Evolutionary conservation across 2,329 filamentous ascomycete species (phyloP).

Genomic region (Fusarium citri): DNA sequence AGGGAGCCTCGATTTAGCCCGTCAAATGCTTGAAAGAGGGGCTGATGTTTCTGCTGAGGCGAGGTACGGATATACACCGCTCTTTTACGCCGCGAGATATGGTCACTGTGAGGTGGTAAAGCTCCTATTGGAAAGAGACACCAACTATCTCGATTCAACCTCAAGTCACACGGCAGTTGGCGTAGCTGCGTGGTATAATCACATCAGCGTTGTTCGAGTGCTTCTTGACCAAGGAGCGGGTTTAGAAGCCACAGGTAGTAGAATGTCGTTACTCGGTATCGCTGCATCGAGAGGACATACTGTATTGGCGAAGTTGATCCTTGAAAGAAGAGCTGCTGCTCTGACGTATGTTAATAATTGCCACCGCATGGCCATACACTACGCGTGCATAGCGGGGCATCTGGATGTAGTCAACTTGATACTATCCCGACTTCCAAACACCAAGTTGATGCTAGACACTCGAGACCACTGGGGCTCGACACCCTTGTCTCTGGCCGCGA

Average conservation of each 20-base stretch:
- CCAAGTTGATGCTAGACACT: neutral
- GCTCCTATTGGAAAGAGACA: neutral
- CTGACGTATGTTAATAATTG: neutral
- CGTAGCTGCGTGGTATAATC: neutral
- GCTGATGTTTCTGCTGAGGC: fast-evolving
- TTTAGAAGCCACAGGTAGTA: neutral
- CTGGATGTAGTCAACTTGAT: neutral
- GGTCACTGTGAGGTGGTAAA: fast-evolving
- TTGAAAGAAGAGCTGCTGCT: neutral
- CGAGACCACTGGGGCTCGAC: fast-evolving
- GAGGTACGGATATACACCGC: fast-evolving
- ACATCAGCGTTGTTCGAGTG: neutral
- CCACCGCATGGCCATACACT: neutral
- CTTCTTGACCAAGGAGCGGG: neutral
- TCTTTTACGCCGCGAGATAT: fast-evolving
- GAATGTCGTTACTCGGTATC: neutral
- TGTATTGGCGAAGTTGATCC: neutral
- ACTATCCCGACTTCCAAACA: neutral
- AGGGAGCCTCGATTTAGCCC: fast-evolving
- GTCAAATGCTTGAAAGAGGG: fast-evolving
- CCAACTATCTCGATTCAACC: neutral
- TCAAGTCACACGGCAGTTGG: neutral
- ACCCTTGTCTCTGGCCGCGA: neutral
- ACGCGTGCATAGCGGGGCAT: fast-evolving
- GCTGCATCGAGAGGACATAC: neutral